Conservation (phyloP, 768 basidiomycete genomes). For the Tricholoma matsutake region DNA sequence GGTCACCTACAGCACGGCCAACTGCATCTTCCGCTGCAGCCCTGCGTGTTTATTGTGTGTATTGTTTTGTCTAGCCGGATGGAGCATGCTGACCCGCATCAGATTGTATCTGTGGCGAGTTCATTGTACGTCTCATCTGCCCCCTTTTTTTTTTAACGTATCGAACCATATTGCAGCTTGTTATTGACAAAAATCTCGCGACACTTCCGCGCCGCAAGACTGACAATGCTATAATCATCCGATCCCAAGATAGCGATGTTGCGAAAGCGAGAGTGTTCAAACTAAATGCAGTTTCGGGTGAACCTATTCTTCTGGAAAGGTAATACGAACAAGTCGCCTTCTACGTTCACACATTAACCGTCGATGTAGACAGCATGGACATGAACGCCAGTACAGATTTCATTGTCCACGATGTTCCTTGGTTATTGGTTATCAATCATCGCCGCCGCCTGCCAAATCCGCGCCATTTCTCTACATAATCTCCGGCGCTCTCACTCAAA, state of each 20-base stretch:
- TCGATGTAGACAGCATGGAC: conserved; percentile 50
- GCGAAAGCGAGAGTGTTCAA: conserved; percentile 78
- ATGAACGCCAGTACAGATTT: conserved; percentile 75
- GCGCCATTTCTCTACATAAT: conserved; percentile 79
- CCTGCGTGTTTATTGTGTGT: conserved; percentile 79
- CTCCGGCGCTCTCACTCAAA: conserved; percentile 79
- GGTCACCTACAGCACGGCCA: conserved; percentile 54
- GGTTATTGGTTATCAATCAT: conserved; percentile 74
- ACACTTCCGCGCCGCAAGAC: conserved; percentile 69
- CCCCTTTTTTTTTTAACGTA: background rate
- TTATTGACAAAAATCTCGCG: conserved; percentile 72
- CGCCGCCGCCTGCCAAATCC: conserved; percentile 72
- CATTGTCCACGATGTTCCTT: conserved; percentile 66
- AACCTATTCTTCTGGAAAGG: conserved; percentile 80
- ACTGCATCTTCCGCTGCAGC: conserved; percentile 77
- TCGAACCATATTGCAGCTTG: conserved; percentile 49
- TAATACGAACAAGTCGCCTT: conserved; percentile 30
- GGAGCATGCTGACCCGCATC: conserved; percentile 14
- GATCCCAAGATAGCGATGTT: conserved; percentile 59
- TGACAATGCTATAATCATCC: conserved; percentile 79
- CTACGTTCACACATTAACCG: conserved; percentile 1
- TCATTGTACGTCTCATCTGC: conserved; percentile 54
- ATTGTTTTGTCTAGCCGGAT: conserved; percentile 8
- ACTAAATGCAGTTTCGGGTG: conserved; percentile 68
- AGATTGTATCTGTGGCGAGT: conserved; percentile 90